A percentile compares a stretch with the other conserved stretches of the same genome.
These are phyloP conservation scores for Zygosaccharomyces siamensis DNA, from an alignment of 805 yeast species.

Conservation along the genomic window DNA sequence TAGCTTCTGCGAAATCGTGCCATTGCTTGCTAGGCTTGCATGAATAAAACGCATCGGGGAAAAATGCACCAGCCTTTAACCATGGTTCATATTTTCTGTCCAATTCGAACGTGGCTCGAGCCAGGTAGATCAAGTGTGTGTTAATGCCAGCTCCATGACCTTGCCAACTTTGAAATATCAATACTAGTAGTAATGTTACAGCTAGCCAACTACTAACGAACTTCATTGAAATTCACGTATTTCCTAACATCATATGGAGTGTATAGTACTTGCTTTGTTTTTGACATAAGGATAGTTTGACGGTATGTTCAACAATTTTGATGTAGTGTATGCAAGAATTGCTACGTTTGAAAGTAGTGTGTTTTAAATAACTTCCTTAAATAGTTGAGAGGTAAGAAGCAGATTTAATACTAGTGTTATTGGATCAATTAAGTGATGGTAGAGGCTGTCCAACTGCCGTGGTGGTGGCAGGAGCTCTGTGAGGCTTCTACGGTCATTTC, in stretches of 20 bases:
- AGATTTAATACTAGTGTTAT: background rate
- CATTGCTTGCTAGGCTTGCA: slow-evolving; percentile 48
- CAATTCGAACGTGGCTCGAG: slow-evolving; percentile 31
- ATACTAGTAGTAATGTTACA: background rate
- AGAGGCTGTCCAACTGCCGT: slow-evolving; percentile 18
- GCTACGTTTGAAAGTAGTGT: background rate
- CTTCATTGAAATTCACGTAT: background rate
- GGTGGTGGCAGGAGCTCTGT: slow-evolving; percentile 26
- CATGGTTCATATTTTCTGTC: slow-evolving; percentile 30
- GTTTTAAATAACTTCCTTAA: background rate
- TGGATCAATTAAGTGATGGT: slow-evolving; percentile 3
- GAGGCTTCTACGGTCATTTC: slow-evolving; percentile 30
- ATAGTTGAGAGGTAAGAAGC: background rate
- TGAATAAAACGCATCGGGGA: slow-evolving; percentile 64
- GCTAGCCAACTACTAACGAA: background rate
- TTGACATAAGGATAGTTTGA: background rate
- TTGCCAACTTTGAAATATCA: background rate
- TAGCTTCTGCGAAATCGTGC: slow-evolving; percentile 45
- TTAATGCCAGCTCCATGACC: slow-evolving; percentile 23
- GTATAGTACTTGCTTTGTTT: background rate
- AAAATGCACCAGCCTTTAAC: slow-evolving; percentile 58
- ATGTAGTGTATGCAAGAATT: background rate
- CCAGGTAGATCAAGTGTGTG: slow-evolving; percentile 20
- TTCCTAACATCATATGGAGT: background rate
- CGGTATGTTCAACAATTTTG: background rate